Percentiles rank a stretch among this genome's conserved stretches.
These are phyloP conservation scores for Hypoxylon sp. DNA, from an alignment of 2,329 filamentous ascomycete genomes.

Conservation along the genomic window DNA sequence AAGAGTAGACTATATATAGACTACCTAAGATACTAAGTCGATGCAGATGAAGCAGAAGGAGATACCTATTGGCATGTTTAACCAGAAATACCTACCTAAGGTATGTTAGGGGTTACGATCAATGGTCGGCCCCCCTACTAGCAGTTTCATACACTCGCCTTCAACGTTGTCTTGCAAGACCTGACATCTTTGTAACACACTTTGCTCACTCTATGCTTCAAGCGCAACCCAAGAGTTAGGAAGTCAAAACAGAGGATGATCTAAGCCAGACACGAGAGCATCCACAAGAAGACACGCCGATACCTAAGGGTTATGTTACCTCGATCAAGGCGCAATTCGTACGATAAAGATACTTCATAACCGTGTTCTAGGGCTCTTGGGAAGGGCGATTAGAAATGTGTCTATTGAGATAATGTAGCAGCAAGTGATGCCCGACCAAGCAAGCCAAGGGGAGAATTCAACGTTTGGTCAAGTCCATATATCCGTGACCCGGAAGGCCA, in stretches of 20 bases:
- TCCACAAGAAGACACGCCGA: not conserved
- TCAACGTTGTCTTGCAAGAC: not conserved
- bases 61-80: not conserved
- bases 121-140: not conserved
- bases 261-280: not conserved
- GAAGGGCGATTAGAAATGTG: not conserved
- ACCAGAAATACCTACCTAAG: not conserved
- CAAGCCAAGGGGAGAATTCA: not conserved
- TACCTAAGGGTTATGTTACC: not conserved
- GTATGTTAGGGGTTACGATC: not conserved
- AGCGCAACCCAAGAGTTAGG: not conserved
- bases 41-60: not conserved
- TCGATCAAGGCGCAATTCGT: not conserved
- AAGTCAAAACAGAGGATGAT: not conserved
- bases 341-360: not conserved
- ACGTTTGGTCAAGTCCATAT: not conserved
- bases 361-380: not conserved
- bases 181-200: too few relatives aligned
- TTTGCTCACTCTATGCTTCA: too few relatives aligned
- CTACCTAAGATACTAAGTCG: not conserved
- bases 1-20: too few relatives aligned
- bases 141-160: too few relatives aligned
- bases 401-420: not conserved
- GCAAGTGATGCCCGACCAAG: not conserved
- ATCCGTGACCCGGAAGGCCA: not conserved